These are phyloP conservation scores for Cinchona pubescens DNA, from an alignment of 257 asterid species.

Conservation along the genomic window DNA sequence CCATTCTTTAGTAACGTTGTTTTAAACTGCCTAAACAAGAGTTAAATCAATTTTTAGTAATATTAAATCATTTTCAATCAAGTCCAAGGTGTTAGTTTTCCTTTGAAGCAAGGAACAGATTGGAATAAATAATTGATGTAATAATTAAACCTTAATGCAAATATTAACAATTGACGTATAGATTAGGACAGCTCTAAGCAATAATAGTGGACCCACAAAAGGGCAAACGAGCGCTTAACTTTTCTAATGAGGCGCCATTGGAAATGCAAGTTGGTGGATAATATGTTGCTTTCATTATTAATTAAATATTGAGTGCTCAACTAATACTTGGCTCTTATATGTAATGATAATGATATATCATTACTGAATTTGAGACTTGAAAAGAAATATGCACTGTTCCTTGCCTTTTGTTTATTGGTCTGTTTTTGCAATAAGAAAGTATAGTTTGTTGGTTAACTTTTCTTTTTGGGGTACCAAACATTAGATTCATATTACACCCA, in stretches of 20 bases:
- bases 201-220: constrained; percentile 39
- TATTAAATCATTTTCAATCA: too few relatives aligned
- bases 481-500: neutral
- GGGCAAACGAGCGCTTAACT: constrained; percentile 11
- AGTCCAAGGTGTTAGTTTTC: too few relatives aligned
- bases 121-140: neutral
- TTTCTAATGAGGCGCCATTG: constrained; percentile 15
- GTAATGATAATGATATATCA: constrained; percentile 2
- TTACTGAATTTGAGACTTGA: neutral
- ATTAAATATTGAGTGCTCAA: constrained; percentile 3
- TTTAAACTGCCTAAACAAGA: too few relatives aligned
- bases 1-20: too few relatives aligned
- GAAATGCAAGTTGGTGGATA: constrained; percentile 44
- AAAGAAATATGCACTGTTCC: neutral
- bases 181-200: constrained; percentile 26
- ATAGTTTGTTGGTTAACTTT: neutral
- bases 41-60: too few relatives aligned
- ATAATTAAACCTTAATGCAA: neutral
- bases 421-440: neutral
- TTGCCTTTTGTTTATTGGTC: neutral
- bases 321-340: neutral
- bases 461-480: neutral
- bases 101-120: neutral
- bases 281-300: constrained; percentile 35
- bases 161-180: neutral